Conservation (phyloP, 352 stramenopile species). For the Globisporangium lucens region DNA sequence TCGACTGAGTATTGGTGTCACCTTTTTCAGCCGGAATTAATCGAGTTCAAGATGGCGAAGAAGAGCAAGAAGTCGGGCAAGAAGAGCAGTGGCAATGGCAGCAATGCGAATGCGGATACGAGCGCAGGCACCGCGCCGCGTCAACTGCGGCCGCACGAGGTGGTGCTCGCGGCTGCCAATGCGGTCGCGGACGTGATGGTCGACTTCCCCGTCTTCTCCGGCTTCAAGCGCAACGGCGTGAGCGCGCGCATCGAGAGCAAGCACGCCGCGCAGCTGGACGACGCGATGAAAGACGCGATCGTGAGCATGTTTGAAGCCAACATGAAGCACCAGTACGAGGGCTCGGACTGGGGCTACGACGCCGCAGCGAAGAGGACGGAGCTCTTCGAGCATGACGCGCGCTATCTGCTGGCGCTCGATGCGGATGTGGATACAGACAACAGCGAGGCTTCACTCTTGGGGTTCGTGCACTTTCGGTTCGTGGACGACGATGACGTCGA, state of each 20-base stretch:
- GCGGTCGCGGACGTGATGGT: conserved; percentile 49
- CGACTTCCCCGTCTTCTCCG: conserved; percentile 56
- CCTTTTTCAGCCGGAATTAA: background rate
- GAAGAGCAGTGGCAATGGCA: conserved; percentile 6
- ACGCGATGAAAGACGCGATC: conserved; percentile 32
- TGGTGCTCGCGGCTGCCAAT: conserved; percentile 49
- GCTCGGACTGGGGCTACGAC: conserved; percentile 90
- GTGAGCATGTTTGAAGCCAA: conserved; percentile 87
- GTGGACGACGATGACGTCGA: conserved; percentile 88
- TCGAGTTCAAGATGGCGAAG: conserved; percentile 19
- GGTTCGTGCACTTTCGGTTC: conserved; percentile 93
- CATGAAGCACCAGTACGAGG: conserved; percentile 89
- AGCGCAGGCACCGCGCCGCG: background rate
- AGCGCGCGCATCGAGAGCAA: conserved; percentile 40
- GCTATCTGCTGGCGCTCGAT: conserved; percentile 73
- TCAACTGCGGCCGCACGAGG: conserved; percentile 7
- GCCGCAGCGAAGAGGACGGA: conserved; percentile 77
- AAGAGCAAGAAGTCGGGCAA: conserved; percentile 19
- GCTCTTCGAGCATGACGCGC: conserved; percentile 80
- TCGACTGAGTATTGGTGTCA: background rate
- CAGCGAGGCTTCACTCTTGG: conserved; percentile 32
- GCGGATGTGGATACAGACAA: conserved; percentile 9
- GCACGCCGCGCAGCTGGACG: conserved; percentile 36
- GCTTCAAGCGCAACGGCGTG: conserved; percentile 50
- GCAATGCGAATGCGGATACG: background rate